Evolutionary conservation across 78 protist species (phyloP).

Genomic region (Pigoraptor vietnamica): DNA sequence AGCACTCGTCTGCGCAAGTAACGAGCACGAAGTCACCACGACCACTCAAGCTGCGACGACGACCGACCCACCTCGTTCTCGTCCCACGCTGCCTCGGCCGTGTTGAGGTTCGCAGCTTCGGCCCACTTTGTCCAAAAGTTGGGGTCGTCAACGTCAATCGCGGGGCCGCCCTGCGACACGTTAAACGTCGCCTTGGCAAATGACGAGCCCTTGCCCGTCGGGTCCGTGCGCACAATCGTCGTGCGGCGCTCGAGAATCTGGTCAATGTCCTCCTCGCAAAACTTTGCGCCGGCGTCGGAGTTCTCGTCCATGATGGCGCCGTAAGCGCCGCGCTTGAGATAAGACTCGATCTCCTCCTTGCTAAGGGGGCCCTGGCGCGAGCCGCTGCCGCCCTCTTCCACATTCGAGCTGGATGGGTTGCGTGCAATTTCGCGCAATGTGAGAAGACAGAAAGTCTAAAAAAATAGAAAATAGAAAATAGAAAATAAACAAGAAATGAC

Average conservation of each 20-base stretch:
- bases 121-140: conserved; percentile 60
- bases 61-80: neutral
- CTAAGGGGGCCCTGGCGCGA: neutral
- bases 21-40: too few species aligned
- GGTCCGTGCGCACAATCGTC: conserved; percentile 26
- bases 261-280: conserved; percentile 76
- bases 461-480: too few species aligned
- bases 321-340: conserved; percentile 68
- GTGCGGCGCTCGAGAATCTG: conserved; percentile 41
- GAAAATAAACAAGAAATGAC: too few species aligned
- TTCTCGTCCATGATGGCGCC: conserved; percentile 43
- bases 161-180: conserved; percentile 15
- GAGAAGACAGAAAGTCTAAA: too few species aligned
- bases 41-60: too few species aligned
- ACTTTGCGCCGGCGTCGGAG: conserved; percentile 34
- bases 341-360: conserved; percentile 44
- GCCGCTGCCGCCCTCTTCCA: too few species aligned
- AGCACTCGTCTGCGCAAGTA: too few species aligned
- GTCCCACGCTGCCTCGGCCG: neutral
- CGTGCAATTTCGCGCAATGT: neutral
- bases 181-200: conserved; percentile 63
- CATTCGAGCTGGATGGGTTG: too few species aligned
- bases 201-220: conserved; percentile 9
- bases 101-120: neutral
- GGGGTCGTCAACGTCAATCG: conserved; percentile 65